Evolutionary conservation across 2,329 filamentous ascomycete species (phyloP).

Genomic region (Blastomyces emzantsi): DNA sequence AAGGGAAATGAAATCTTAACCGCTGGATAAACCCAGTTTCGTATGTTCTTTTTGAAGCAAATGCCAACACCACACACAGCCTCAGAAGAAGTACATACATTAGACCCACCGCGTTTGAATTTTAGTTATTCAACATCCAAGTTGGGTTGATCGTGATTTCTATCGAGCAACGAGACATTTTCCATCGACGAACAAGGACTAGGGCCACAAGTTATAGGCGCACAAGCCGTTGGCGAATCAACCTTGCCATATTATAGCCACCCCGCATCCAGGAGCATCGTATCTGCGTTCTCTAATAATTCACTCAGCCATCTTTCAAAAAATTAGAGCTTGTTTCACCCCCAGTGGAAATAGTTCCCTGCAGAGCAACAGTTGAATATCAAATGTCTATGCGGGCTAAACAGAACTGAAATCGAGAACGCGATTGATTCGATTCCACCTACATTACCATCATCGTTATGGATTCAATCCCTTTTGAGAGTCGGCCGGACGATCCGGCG

Average conservation of each 20-base stretch:
- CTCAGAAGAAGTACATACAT: background rate
- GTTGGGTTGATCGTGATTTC: too few species aligned
- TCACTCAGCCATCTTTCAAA: background rate
- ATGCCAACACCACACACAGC: background rate
- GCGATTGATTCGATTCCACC: background rate
- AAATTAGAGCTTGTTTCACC: background rate
- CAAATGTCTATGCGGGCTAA: background rate
- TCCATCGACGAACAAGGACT: background rate
- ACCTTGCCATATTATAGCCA: conserved; percentile 1
- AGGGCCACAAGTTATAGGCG: background rate
- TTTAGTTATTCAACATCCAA: background rate
- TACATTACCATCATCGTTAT: background rate
- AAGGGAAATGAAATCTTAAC: background rate
- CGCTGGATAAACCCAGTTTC: background rate
- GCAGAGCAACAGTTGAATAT: background rate
- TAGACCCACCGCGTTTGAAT: background rate
- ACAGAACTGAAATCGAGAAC: background rate
- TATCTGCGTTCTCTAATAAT: background rate
- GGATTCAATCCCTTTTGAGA: conserved; percentile 8
- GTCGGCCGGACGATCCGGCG: conserved; percentile 22
- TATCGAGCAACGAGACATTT: background rate
- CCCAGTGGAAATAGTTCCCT: background rate
- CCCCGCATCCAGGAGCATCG: background rate
- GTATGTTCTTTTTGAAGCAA: background rate
- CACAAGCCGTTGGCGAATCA: background rate